Evolutionary conservation across 2,329 filamentous ascomycete genomes (phyloP).

Genomic region (Sclerotinia sclerotiorum): DNA sequence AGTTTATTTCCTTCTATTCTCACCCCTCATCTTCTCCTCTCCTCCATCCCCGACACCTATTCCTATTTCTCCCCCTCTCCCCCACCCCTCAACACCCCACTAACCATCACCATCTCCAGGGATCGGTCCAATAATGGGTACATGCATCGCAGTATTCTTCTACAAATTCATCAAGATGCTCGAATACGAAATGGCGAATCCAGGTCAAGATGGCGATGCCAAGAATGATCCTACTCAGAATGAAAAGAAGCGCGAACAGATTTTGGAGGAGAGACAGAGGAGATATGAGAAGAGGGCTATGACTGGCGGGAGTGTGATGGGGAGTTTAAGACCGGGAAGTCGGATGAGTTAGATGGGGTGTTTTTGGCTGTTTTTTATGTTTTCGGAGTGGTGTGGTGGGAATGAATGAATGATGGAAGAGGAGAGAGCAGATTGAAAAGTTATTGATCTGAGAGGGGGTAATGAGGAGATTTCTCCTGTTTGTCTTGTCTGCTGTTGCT

Average conservation of each 20-base stretch:
- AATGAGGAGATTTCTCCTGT: background rate
- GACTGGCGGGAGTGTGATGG: no score
- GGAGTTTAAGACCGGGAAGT: conserved; percentile 6
- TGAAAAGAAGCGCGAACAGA: conserved; percentile 9
- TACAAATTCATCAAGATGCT: conserved; percentile 52
- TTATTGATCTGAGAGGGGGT: background rate
- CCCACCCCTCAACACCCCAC: no score
- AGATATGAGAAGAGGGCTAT: conserved; percentile 9
- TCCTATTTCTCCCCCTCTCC: background rate
- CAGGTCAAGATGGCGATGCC: conserved; percentile 37
- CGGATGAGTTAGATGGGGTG: background rate
- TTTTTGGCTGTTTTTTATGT: no score
- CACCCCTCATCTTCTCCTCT: background rate
- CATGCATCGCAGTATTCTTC: conserved; percentile 49
- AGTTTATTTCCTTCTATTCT: conserved; percentile 3
- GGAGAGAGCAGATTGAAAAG: background rate
- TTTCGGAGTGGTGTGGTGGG: no score
- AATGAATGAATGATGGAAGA: no score
- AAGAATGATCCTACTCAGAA: conserved; percentile 24
- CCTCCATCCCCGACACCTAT: no score
- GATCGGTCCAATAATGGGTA: conserved; percentile 53
- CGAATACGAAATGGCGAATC: conserved; percentile 50
- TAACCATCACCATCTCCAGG: conserved; percentile 27
- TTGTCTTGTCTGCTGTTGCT: background rate
- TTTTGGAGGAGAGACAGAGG: conserved; percentile 15